These are phyloP conservation scores for Termitomyces sp. DNA, from an alignment of 768 basidiomycete species.

Conservation along the genomic window DNA sequence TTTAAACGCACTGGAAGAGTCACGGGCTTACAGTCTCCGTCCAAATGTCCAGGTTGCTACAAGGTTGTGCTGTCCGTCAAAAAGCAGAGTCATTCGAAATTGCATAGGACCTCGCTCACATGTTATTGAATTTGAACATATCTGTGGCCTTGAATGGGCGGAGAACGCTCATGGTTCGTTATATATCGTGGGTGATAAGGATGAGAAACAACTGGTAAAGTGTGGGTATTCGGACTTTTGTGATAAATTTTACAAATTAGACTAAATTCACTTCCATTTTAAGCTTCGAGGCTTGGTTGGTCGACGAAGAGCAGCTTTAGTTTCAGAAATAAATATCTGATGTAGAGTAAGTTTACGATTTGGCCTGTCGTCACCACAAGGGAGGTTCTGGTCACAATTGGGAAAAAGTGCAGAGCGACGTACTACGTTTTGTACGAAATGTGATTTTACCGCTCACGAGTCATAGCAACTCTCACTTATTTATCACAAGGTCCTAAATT, in stretches of 20 bases:
- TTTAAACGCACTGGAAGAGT: background rate
- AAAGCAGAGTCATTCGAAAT: background rate
- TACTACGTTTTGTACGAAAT: background rate
- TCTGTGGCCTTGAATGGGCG: slow-evolving; percentile 86
- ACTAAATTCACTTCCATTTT: background rate
- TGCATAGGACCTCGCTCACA: slow-evolving; percentile 42
- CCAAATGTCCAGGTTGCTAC: slow-evolving; percentile 91
- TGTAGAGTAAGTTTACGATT: background rate
- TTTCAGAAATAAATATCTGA: background rate
- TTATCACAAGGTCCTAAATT: background rate
- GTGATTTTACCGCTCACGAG: background rate
- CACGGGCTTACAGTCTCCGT: slow-evolving; percentile 82
- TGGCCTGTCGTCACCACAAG: background rate
- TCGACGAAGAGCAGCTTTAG: background rate
- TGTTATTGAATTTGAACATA: slow-evolving; percentile 89
- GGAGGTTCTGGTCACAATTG: too few relatives aligned
- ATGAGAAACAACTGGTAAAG: background rate
- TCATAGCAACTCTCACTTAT: background rate
- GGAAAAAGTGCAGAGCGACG: background rate
- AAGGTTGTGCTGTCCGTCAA: background rate
- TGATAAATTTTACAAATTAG: background rate
- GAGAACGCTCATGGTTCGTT: slow-evolving; percentile 70
- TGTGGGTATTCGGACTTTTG: background rate
- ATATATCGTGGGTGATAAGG: background rate
- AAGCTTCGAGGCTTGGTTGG: background rate